Percentiles rank a stretch among this genome's conserved stretches.
Evolutionary conservation across 257 asterid species (phyloP).

Genomic region (Echium plantagineum): DNA sequence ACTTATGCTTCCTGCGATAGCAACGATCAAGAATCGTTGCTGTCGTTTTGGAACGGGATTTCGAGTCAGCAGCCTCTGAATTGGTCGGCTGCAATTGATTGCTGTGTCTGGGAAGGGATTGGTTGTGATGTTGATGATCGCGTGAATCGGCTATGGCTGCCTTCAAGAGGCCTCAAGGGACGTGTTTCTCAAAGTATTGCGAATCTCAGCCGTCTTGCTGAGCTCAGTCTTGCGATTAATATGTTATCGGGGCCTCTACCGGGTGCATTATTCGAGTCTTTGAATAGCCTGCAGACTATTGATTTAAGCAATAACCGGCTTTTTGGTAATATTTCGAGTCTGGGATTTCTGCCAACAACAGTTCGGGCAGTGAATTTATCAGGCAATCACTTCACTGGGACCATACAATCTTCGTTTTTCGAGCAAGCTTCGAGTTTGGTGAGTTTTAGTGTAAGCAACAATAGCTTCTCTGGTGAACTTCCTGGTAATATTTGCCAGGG

Average conservation of each 20-base stretch:
- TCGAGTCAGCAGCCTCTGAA: constrained; percentile 31
- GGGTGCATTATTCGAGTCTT: constrained; percentile 31
- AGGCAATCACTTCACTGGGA: constrained; percentile 57
- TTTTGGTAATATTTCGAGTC: constrained; percentile 24
- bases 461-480: constrained; percentile 56
- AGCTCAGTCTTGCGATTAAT: constrained; percentile 48
- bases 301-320: constrained; percentile 75
- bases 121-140: constrained; percentile 48
- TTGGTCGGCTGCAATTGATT: constrained; percentile 50
- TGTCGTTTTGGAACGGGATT: constrained; percentile 32
- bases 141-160: constrained; percentile 45
- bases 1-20: constrained; percentile 42
- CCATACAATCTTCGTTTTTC: constrained; percentile 33
- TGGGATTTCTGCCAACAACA: constrained; percentile 31
- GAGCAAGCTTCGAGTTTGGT: constrained; percentile 33
- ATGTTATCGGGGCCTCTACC: constrained; percentile 56
- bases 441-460: constrained; percentile 59
- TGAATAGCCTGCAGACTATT: constrained; percentile 24
- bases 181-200: constrained; percentile 29
- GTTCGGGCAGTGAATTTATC: constrained; percentile 45
- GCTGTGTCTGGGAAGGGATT: constrained; percentile 88
- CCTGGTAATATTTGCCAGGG: constrained; percentile 45
- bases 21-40: constrained; percentile 36
- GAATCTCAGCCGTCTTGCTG: constrained; percentile 50
- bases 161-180: constrained; percentile 55